Evolutionary conservation across 2,329 filamentous ascomycete species (phyloP).

Genomic region (Xylaria sp.): DNA sequence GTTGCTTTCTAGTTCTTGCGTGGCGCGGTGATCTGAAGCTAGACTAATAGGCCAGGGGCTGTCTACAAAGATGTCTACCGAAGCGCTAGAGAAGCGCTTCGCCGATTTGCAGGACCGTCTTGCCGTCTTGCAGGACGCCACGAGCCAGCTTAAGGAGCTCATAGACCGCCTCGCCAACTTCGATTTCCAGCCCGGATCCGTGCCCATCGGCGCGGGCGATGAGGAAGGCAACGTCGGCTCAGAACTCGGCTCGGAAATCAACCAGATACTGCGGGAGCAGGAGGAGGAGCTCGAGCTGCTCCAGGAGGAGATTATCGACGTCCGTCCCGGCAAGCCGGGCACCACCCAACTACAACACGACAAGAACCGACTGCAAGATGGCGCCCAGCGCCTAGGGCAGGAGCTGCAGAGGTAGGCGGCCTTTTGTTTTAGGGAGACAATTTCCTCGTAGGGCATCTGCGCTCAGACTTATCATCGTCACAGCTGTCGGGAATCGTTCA

Average conservation of each 20-base stretch:
- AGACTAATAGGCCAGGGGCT: not conserved
- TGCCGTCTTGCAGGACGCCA: slow-evolving; percentile 62
- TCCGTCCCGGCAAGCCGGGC: slow-evolving; percentile 55
- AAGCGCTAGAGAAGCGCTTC: slow-evolving; percentile 64
- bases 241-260: slow-evolving; percentile 81
- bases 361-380: slow-evolving; percentile 66
- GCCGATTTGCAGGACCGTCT: slow-evolving; percentile 63
- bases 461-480: slow-evolving; percentile 7
- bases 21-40: not conserved
- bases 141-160: slow-evolving; percentile 58
- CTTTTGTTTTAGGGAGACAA: too few species aligned
- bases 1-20: not conserved
- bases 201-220: slow-evolving; percentile 52
- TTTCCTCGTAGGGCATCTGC: not conserved
- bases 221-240: slow-evolving; percentile 60
- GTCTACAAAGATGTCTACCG: slow-evolving; percentile 52
- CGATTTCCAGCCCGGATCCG: slow-evolving; percentile 60
- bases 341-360: slow-evolving; percentile 62
- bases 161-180: slow-evolving; percentile 62
- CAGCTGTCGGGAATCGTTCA: slow-evolving; percentile 68
- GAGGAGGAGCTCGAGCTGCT: slow-evolving; percentile 85
- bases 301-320: slow-evolving; percentile 74
- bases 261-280: slow-evolving; percentile 73
- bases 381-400: slow-evolving; percentile 65
- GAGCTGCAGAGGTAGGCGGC: slow-evolving; percentile 68